These are phyloP conservation scores for Aspergillus sp. DNA, from an alignment of 2,329 filamentous ascomycete species.

Conservation along the genomic window DNA sequence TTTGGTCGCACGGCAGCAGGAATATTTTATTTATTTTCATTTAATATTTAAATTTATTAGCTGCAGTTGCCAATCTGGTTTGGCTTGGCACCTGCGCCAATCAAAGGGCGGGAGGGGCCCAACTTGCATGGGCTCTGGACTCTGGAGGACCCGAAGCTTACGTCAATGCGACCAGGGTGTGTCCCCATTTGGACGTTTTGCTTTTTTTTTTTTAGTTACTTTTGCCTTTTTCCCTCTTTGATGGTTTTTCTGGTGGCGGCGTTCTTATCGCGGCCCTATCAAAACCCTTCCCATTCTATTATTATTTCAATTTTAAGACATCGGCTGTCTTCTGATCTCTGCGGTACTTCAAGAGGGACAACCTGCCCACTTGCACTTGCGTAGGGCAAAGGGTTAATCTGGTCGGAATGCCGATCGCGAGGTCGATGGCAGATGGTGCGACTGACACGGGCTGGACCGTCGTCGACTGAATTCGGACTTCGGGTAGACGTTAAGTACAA, in stretches of 20 bases:
- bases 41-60: background rate
- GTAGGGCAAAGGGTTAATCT: too few relatives aligned
- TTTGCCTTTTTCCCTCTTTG: background rate
- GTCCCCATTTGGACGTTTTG: background rate
- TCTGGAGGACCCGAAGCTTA: constrained; percentile 17
- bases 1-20: background rate
- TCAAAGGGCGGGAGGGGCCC: constrained; percentile 1
- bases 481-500: too few relatives aligned
- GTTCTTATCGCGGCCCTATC: too few relatives aligned
- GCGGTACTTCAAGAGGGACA: too few relatives aligned
- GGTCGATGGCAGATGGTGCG: background rate
- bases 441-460: background rate
- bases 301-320: too few relatives aligned
- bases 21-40: too few relatives aligned
- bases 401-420: too few relatives aligned
- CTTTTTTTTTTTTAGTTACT: constrained; percentile 1
- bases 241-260: background rate
- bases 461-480: background rate
- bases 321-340: too few relatives aligned
- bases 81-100: constrained; percentile 9
- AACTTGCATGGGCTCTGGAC: constrained; percentile 1
- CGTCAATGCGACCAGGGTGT: constrained; percentile 17
- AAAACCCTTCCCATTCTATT: too few relatives aligned
- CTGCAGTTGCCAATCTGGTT: background rate
- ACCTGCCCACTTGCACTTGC: too few relatives aligned